Conservation (phyloP, 2,329 filamentous ascomycete genomes). For the Colletotrichum lini region DNA sequence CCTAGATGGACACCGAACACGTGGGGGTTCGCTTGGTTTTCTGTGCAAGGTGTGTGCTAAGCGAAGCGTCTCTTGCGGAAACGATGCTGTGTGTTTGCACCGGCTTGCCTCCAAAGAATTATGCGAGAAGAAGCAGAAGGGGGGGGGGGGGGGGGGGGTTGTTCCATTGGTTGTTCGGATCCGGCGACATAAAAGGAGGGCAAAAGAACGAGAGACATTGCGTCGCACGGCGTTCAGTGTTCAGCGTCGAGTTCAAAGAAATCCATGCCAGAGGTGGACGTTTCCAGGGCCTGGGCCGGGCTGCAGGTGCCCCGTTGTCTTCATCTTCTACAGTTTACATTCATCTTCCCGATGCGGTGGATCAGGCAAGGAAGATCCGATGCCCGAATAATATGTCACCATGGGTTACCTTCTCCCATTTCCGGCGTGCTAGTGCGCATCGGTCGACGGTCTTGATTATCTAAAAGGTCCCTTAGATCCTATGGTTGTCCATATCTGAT, state of each 20-base stretch:
- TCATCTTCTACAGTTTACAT: not conserved
- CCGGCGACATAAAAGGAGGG: not conserved
- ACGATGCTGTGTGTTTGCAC: not conserved
- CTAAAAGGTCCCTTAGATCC: not conserved
- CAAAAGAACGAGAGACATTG: not conserved
- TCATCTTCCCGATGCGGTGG: slow-evolving; percentile 1
- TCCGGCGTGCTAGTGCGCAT: not conserved
- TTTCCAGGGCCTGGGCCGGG: not conserved
- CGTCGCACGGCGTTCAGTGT: not conserved
- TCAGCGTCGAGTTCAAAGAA: slow-evolving; percentile 3
- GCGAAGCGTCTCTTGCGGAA: not conserved
- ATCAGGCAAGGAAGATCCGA: not conserved
- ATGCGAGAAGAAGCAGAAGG: not conserved
- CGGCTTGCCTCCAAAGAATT: not conserved
- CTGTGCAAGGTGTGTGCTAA: not conserved
- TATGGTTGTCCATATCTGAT: not conserved
- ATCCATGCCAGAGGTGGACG: not conserved
- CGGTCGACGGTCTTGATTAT: not conserved
- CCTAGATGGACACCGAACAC: not conserved
- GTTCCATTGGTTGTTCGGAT: not conserved
- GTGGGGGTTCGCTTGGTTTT: not conserved
- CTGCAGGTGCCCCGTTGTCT: not conserved
- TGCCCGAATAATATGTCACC: not conserved
- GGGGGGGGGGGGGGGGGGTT: too few relatives aligned
- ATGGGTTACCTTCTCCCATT: not conserved